Conservation (phyloP, 1,284 basidiomycete species). For the Rhodotorula sp. region DNA sequence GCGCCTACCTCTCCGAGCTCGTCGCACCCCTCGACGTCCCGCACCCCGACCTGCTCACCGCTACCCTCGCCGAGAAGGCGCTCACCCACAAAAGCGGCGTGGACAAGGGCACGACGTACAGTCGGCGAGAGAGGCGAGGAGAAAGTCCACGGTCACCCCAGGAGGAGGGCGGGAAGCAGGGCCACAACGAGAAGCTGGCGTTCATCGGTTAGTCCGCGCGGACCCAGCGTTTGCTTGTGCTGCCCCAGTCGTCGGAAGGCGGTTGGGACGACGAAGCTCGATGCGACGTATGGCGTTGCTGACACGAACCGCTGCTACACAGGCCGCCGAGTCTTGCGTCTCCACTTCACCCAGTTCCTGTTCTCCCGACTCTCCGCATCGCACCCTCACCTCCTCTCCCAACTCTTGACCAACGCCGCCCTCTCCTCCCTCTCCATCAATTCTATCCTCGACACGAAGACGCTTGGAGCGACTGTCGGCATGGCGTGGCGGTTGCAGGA, state of each 20-base stretch:
- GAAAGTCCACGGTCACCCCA: not conserved
- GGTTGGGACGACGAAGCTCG: too few relatives aligned
- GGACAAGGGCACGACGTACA: slow-evolving; percentile 13
- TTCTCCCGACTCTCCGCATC: slow-evolving; percentile 11
- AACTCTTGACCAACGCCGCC: slow-evolving; percentile 3
- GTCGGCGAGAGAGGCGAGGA: not conserved
- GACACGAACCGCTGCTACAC: not conserved
- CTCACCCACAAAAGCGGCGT: slow-evolving; percentile 37
- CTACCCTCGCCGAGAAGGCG: slow-evolving; percentile 7
- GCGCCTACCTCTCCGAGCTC: slow-evolving; percentile 10
- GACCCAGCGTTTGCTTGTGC: not conserved
- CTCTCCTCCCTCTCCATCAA: slow-evolving; percentile 25
- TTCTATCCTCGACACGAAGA: slow-evolving; percentile 30
- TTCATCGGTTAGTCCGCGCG: slow-evolving; percentile 26
- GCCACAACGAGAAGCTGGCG: slow-evolving; percentile 34
- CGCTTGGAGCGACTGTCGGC: slow-evolving; percentile 34
- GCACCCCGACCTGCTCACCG: slow-evolving; percentile 13
- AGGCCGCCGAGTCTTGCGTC: slow-evolving; percentile 35
- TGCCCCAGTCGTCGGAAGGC: too few relatives aligned
- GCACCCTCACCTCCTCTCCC: slow-evolving; percentile 18
- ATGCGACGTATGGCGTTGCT: too few relatives aligned
- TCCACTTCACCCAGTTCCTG: slow-evolving; percentile 25
- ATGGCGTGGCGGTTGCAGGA: slow-evolving; percentile 25
- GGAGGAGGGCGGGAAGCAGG: not conserved
- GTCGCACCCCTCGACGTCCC: slow-evolving; percentile 7